phyloP scores from a whole-genome alignment of 1,139 yeast genomes.

The Lodderomyces jiufengensis region DNA sequence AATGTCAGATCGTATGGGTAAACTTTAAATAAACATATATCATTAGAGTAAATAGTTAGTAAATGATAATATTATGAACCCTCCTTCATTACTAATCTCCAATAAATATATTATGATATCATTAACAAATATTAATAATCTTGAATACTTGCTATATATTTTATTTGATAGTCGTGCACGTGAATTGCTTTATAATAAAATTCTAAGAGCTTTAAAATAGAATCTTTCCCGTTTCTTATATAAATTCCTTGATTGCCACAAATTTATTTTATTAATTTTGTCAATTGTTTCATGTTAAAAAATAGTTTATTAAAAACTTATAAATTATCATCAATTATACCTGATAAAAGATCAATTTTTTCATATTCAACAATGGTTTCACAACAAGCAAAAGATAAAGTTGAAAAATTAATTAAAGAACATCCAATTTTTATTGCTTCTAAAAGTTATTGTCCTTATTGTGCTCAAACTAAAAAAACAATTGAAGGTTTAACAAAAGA shows the following conservation, averaged over 20 bases:
- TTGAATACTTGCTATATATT: no score
- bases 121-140: no score
- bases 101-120: no score
- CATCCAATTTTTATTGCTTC: conserved; percentile 83
- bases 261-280: not conserved
- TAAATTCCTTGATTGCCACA: no score
- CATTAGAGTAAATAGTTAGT: not conserved
- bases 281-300: not conserved
- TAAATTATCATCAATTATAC: conserved; percentile 7
- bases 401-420: conserved; percentile 59
- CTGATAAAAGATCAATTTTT: conserved; percentile 3
- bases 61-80: no score
- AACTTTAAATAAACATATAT: not conserved
- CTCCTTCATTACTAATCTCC: no score
- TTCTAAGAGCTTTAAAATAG: no score
- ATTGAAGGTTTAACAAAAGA: conserved; percentile 48
- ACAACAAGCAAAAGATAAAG: conserved; percentile 51
- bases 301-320: not conserved
- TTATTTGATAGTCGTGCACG: no score
- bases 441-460: conserved; percentile 71
- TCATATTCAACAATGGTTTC: conserved; percentile 31
- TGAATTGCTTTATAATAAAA: no score
- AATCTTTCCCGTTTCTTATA: no score
- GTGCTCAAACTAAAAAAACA: conserved; percentile 60
- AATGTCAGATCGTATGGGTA: conserved; percentile 10